These are phyloP conservation scores for Penicillium roqueforti DNA, from an alignment of 495 filamentous ascomycete species.

Conservation along the genomic window DNA sequence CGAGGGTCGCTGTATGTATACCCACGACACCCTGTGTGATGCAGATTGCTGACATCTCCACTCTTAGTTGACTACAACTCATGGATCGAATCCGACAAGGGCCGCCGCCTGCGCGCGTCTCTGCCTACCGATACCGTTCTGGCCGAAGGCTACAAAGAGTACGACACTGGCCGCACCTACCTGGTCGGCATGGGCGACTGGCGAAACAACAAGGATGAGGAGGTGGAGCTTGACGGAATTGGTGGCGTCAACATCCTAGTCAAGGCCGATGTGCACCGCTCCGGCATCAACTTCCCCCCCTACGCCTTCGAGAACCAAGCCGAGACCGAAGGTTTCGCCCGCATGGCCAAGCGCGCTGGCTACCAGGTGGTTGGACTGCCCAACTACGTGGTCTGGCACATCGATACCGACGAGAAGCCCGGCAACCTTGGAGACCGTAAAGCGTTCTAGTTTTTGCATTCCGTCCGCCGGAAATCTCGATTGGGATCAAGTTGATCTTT, in stretches of 20 bases:
- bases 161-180: slow-evolving; percentile 80
- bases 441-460: slow-evolving; percentile 32
- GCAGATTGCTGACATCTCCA: slow-evolving; percentile 11
- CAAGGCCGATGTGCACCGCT: slow-evolving; percentile 94
- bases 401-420: slow-evolving; percentile 96
- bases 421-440: slow-evolving; percentile 60
- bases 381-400: slow-evolving; percentile 98
- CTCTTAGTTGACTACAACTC: slow-evolving; percentile 93
- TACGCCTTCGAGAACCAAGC: slow-evolving; percentile 99
- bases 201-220: slow-evolving; percentile 83
- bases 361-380: slow-evolving; percentile 90
- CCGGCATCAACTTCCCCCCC: slow-evolving; percentile 94
- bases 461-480: slow-evolving; percentile 10
- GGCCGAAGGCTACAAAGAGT: slow-evolving; percentile 94
- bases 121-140: slow-evolving; percentile 77
- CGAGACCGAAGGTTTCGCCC: slow-evolving; percentile 96
- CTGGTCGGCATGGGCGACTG: slow-evolving; percentile 87
- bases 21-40: background rate
- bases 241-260: slow-evolving; percentile 97
- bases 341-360: slow-evolving; percentile 96
- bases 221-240: slow-evolving; percentile 89
- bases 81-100: slow-evolving; percentile 91
- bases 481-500: slow-evolving; percentile 24
- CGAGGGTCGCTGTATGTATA: slow-evolving; percentile 81
- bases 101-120: slow-evolving; percentile 61